These are phyloP conservation scores for Laguncularia racemosa DNA, from an alignment of 345 rosid species.

Conservation along the genomic window DNA sequence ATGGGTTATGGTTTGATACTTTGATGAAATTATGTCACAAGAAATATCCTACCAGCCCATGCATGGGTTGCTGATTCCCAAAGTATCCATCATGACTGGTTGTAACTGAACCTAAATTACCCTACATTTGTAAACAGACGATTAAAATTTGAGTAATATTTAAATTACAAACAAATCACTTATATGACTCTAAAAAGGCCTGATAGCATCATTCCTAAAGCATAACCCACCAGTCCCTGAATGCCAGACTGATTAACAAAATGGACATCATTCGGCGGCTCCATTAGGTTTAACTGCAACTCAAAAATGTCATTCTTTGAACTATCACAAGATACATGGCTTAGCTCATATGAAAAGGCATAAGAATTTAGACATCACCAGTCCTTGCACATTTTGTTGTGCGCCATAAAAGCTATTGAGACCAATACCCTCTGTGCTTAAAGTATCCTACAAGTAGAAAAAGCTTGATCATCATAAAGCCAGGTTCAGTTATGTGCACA, in stretches of 20 bases:
- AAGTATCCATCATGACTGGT: conserved; percentile 36
- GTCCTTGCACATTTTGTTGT: conserved; percentile 42
- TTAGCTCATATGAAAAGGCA: not conserved
- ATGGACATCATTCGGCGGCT: conserved; percentile 49
- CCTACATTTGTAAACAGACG: conserved; percentile 16
- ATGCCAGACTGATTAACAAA: conserved; percentile 37
- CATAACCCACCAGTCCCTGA: conserved; percentile 35
- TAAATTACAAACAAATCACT: not conserved
- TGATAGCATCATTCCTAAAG: not conserved
- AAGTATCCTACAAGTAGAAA: conserved; percentile 29
- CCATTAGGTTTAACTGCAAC: conserved; percentile 51
- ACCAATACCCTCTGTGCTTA: conserved; percentile 36
- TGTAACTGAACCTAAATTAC: conserved; percentile 40
- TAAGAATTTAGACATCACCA: conserved; percentile 19
- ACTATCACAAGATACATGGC: not conserved
- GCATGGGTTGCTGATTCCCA: conserved; percentile 37
- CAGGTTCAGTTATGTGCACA: not conserved
- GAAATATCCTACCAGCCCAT: conserved; percentile 30
- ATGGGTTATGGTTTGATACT: not conserved
- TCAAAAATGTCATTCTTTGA: conserved; percentile 9
- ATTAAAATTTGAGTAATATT: not conserved
- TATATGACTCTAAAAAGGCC: not conserved
- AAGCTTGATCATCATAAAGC: conserved; percentile 3
- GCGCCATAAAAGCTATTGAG: conserved; percentile 38
- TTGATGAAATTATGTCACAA: conserved; percentile 1